A percentile compares a stretch with the other conserved stretches of the same genome.
Evolutionary conservation across 225 moss, liverwort and hornwort genomes (phyloP).

Genomic region (Asterella californica): DNA sequence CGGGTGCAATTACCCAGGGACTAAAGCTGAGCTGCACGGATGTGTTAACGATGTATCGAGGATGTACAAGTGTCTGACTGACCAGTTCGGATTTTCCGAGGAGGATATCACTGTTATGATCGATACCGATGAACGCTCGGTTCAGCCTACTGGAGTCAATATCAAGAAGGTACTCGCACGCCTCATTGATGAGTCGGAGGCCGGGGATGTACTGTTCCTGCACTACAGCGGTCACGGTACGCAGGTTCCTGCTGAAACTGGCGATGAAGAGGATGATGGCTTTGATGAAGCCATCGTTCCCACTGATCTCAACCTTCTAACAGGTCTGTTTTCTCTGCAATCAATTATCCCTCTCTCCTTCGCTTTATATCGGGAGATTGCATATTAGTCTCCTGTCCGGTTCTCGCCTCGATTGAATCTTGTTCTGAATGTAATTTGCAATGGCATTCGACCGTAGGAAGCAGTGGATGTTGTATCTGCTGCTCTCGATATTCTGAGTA

Average conservation of each 20-base stretch:
- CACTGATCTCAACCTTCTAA: conserved; percentile 76
- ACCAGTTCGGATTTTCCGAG: conserved; percentile 58
- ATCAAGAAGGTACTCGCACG: conserved; percentile 61
- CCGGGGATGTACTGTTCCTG: conserved; percentile 65
- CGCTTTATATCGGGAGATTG: not conserved
- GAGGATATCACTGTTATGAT: conserved; percentile 60
- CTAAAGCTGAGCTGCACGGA: conserved; percentile 78
- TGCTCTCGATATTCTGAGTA: no score
- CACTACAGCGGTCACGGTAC: conserved; percentile 96
- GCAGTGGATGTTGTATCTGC: no score
- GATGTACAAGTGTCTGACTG: conserved; percentile 54
- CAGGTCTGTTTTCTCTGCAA: conserved; percentile 46
- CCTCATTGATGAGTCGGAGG: conserved; percentile 52
- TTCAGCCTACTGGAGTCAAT: conserved; percentile 72
- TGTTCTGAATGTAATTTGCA: not conserved
- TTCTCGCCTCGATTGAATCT: not conserved
- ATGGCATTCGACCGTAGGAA: no score
- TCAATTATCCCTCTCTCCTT: not conserved
- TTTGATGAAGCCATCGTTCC: conserved; percentile 90
- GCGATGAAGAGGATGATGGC: conserved; percentile 76
- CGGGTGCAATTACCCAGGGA: conserved; percentile 85
- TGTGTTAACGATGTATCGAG: conserved; percentile 77
- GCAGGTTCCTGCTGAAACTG: conserved; percentile 77
- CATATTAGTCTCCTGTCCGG: no score
- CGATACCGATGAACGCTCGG: conserved; percentile 52